Conservation (phyloP, 805 yeast genomes). For the Kluyveromyces siamensis region DNA sequence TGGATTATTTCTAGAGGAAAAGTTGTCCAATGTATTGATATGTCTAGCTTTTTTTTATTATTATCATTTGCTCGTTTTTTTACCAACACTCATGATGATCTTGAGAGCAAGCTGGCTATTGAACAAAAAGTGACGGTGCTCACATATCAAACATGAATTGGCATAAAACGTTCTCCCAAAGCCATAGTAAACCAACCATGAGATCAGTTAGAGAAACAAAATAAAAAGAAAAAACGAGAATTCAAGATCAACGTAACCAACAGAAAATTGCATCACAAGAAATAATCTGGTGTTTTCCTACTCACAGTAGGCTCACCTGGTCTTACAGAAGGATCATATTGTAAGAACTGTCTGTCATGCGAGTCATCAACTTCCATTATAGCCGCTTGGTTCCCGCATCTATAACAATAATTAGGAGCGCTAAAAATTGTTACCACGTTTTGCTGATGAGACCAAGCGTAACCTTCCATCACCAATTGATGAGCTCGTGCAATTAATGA, state of each 20-base stretch:
- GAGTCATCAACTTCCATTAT: conserved; percentile 96
- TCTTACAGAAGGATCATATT: conserved; percentile 92
- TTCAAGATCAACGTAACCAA: background rate
- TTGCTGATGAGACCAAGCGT: conserved; percentile 90
- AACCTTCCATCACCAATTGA: conserved; percentile 97
- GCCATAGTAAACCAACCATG: background rate
- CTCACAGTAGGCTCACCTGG: conserved; percentile 98
- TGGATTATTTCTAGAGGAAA: background rate
- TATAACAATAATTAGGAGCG: conserved; percentile 94
- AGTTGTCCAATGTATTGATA: background rate
- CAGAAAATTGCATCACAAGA: conserved; percentile 42
- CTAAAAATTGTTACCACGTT: conserved; percentile 87
- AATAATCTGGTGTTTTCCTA: conserved; percentile 94
- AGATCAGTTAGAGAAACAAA: background rate
- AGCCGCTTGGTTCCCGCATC: conserved; percentile 98
- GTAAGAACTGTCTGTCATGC: conserved; percentile 83
- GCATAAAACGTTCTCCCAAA: no score
- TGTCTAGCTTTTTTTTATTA: background rate
- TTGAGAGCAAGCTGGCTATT: background rate
- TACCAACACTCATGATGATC: background rate
- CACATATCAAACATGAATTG: no score
- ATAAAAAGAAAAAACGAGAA: conserved; percentile 1
- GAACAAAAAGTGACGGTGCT: background rate
- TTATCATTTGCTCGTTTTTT: background rate
- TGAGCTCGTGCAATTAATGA: conserved; percentile 89